Evolutionary conservation across 495 filamentous ascomycete species (phyloP), one percentile per base, ranked within the genome.

Genomic region (Neurospora africana): DNA sequence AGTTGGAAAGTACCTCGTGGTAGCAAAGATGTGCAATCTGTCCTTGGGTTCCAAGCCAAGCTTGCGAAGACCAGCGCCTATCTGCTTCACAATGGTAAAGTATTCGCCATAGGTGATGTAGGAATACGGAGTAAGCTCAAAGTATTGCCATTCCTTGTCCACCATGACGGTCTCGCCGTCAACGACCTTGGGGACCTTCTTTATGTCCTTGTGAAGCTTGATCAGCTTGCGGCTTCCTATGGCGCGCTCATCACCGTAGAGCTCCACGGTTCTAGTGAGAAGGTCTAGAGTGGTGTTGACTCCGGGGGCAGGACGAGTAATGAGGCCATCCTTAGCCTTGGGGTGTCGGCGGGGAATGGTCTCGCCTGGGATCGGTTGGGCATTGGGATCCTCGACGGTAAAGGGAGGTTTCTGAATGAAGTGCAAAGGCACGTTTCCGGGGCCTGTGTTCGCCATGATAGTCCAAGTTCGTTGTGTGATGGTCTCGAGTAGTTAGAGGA

Each of bases 81-180:
- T 77, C 72, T 86, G 82, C 21, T 87, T 73, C 11, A 82, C 83
- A 53, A 83, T 77, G 47, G 80, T 81, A 78, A 87, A 87, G 76
- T 90, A 90, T 78, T 91, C 88, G 61, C 79, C 80, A 80, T 89
- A 91, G 47, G 86, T 89, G 74, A 86, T 74, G 80, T 86, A 91
- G 13, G 80, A 77, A 81, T 89, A 91, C 17, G 81, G 80, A 69
- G 85, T 86, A 41, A 91, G 82, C 82, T 91, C 89, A 74, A 87
- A 91, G 79, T 86, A 91, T 5, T 84, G 86, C 89, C 89, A 91
- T 73, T 89, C 83, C 82, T 91, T 91, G 43, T 91, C 87, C 5
- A 89, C 85, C 79, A 88, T 82, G 58, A 79, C 78, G 78, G 86
- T 83, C 79, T 88, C 80, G 71, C 89, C 89, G 74, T 91, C 87